Evolutionary conservation across 2,329 filamentous ascomycete genomes (phyloP).

Genomic region (Claviceps monticola): DNA sequence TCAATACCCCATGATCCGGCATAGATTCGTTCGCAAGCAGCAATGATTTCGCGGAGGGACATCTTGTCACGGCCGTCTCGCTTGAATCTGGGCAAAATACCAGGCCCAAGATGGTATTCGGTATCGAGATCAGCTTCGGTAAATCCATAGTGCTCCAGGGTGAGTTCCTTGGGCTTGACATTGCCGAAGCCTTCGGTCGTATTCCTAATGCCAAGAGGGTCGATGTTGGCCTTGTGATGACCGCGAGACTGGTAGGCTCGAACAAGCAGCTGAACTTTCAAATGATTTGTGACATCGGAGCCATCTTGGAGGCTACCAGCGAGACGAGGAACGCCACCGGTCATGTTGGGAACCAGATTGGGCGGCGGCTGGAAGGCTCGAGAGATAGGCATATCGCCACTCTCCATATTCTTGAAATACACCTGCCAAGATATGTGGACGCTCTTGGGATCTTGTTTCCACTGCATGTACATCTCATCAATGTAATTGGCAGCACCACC

Average conservation of each 20-base stretch:
- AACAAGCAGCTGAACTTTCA: conserved; percentile 95
- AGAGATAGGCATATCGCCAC: conserved; percentile 91
- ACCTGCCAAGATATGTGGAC: conserved; percentile 98
- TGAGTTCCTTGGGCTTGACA: conserved; percentile 80
- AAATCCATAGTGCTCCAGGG: conserved; percentile 89
- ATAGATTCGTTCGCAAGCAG: conserved; percentile 87
- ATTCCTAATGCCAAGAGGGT: conserved; percentile 85
- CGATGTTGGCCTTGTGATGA: conserved; percentile 96
- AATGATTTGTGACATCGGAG: conserved; percentile 81
- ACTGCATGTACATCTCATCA: conserved; percentile 98
- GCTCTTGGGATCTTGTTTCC: conserved; percentile 84
- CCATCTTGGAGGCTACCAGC: conserved; percentile 57
- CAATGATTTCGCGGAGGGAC: conserved; percentile 89
- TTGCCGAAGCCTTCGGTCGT: conserved; percentile 64
- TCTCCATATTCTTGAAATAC: conserved; percentile 99
- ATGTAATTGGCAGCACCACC: conserved; percentile 98
- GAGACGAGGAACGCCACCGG: conserved; percentile 61
- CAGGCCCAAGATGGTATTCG: conserved; percentile 83
- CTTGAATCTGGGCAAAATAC: conserved; percentile 90
- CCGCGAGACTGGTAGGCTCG: conserved; percentile 96
- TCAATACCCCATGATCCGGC: conserved; percentile 95
- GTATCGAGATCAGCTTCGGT: conserved; percentile 85
- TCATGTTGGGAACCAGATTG: conserved; percentile 71
- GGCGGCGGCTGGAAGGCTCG: conserved; percentile 94
- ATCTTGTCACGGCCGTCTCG: conserved; percentile 83